Conservation (phyloP, 768 basidiomycete species). For the Gautieria morchelliformis region DNA sequence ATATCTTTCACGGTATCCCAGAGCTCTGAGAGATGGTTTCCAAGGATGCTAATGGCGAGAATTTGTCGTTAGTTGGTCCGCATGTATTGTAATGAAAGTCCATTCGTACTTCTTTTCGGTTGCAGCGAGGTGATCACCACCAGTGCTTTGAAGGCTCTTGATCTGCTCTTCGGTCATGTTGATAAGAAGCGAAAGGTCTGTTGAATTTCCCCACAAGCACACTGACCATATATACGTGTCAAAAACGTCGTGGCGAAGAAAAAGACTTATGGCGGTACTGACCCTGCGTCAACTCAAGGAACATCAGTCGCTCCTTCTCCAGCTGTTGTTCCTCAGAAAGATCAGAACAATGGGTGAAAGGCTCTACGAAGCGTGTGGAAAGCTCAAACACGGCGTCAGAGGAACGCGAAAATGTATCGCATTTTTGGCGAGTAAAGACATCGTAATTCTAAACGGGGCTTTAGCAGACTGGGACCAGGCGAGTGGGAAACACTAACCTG, state of each 20-base stretch:
- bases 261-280: constrained; percentile 10
- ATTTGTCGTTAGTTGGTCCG: constrained; percentile 31
- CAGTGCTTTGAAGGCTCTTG: constrained; percentile 88
- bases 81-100: constrained; percentile 55
- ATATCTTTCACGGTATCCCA: constrained; percentile 22
- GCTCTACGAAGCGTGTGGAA: constrained; percentile 83
- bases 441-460: constrained; percentile 4
- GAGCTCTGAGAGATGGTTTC: constrained; percentile 37
- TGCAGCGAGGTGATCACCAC: constrained; percentile 86
- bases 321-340: constrained; percentile 31
- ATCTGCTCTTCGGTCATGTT: constrained; percentile 99
- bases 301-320: constrained; percentile 77
- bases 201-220: constrained; percentile 95
- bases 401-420: constrained; percentile 93
- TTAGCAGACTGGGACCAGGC: not conserved
- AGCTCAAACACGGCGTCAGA: constrained; percentile 89
- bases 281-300: constrained; percentile 90
- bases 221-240: constrained; percentile 32
- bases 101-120: constrained; percentile 82
- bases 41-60: constrained; percentile 60
- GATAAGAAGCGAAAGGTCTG: constrained; percentile 88
- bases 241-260: not conserved
- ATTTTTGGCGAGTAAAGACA: constrained; percentile 33
- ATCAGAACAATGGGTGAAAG: constrained; percentile 53
- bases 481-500: constrained; percentile 20